Evolutionary conservation across 164 flowering plant genomes (phyloP).

Genomic region (Dillenia suffruticosa): DNA sequence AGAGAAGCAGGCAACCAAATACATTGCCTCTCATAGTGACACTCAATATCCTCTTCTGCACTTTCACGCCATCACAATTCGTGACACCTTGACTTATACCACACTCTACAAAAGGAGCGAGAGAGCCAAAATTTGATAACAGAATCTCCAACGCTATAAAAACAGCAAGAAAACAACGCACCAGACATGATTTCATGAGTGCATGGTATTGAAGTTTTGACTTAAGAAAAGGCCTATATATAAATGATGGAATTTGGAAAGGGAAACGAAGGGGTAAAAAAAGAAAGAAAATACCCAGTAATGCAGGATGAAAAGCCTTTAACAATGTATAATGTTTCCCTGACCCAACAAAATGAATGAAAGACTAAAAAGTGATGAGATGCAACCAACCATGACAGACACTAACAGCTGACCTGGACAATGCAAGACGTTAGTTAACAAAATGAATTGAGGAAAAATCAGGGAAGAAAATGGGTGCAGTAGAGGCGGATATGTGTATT

Average conservation of each 20-base stretch:
- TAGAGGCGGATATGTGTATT: too few relatives aligned
- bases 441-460: too few relatives aligned
- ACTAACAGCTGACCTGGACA: too few relatives aligned
- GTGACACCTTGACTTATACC: slow-evolving; percentile 6
- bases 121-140: slow-evolving; percentile 7
- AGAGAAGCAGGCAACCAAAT: slow-evolving; percentile 6
- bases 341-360: too few relatives aligned
- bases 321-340: neutral
- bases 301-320: neutral
- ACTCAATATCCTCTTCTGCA: neutral
- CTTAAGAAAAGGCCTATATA: neutral
- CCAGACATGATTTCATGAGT: slow-evolving; percentile 14
- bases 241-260: slow-evolving; percentile 9
- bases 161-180: neutral
- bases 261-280: neutral
- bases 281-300: neutral
- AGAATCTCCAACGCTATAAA: neutral
- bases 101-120: neutral
- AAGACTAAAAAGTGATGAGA: too few relatives aligned
- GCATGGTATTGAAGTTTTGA: slow-evolving; percentile 13
- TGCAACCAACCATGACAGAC: too few relatives aligned
- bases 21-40: slow-evolving; percentile 10
- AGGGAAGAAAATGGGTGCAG: too few relatives aligned
- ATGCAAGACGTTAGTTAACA: too few relatives aligned
- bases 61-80: slow-evolving; percentile 17